Percentiles rank a stretch among this genome's conserved stretches.
Evolutionary conservation across 2,329 filamentous ascomycete genomes (phyloP).

Genomic region (Cryphonectria naterciae): DNA sequence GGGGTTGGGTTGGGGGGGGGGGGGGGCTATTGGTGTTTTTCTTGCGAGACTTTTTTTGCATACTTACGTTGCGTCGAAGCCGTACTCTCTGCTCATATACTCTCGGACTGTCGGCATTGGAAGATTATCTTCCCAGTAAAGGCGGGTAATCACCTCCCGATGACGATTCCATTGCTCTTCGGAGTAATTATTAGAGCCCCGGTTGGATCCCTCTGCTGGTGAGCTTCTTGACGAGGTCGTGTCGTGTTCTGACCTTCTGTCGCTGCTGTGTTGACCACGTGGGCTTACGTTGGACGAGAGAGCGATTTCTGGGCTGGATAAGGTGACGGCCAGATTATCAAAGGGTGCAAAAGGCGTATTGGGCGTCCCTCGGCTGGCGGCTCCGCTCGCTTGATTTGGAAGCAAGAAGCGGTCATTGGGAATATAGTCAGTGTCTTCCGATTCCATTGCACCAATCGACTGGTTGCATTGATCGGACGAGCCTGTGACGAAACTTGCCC

Average conservation of each 20-base stretch:
- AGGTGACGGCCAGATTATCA: not conserved
- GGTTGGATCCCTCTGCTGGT: not conserved
- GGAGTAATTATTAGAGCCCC: not conserved
- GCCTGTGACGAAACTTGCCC: not conserved
- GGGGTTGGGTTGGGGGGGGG: too few species aligned
- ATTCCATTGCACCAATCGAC: not conserved
- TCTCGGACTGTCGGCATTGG: slow-evolving; percentile 13
- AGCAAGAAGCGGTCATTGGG: not conserved
- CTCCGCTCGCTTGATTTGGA: not conserved
- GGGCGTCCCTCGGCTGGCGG: not conserved
- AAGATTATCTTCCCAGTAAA: slow-evolving; percentile 12
- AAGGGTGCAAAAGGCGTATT: not conserved
- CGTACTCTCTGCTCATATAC: slow-evolving; percentile 1
- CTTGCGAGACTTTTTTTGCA: not conserved
- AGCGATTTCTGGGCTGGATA: not conserved
- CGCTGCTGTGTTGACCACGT: not conserved
- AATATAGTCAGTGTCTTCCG: not conserved
- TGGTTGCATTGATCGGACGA: not conserved
- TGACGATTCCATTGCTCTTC: slow-evolving; percentile 10
- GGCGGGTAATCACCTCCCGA: not conserved
- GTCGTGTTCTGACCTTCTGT: not conserved
- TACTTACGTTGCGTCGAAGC: slow-evolving; percentile 9
- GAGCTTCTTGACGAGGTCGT: not conserved
- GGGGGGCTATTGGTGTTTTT: not conserved
- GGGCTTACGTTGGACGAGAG: not conserved